phyloP scores from a whole-genome alignment of 805 yeast species.

The Starmerella scarabaei region DNA sequence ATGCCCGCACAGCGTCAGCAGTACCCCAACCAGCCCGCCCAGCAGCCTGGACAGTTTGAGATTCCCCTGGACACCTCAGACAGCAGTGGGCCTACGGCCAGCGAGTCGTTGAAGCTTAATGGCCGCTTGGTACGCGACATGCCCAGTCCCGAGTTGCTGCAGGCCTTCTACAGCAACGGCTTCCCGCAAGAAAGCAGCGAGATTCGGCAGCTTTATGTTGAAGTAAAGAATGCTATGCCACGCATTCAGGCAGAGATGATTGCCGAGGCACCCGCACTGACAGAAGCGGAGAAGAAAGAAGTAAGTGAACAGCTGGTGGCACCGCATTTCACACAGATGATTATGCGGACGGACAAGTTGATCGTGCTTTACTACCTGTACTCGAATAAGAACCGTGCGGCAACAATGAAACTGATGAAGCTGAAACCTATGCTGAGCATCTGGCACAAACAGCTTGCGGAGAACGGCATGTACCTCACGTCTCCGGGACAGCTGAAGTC shows the following conservation, averaged over 20 bases:
- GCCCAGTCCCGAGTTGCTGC: slow-evolving; percentile 12
- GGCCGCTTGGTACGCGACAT: slow-evolving; percentile 12
- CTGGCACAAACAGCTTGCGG: slow-evolving; percentile 54
- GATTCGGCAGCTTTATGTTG: slow-evolving; percentile 52
- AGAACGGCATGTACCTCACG: slow-evolving; percentile 48
- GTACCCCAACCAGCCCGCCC: not conserved
- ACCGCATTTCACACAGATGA: slow-evolving; percentile 38
- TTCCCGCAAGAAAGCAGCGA: slow-evolving; percentile 43
- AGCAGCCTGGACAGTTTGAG: not conserved
- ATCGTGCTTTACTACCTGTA: slow-evolving; percentile 66
- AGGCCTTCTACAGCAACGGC: slow-evolving; percentile 34
- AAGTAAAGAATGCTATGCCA: slow-evolving; percentile 42
- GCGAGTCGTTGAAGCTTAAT: not conserved
- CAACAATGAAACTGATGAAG: slow-evolving; percentile 63
- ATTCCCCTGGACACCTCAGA: not conserved
- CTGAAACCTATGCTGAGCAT: slow-evolving; percentile 67
- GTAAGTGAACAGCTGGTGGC: slow-evolving; percentile 38
- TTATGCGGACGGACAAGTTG: slow-evolving; percentile 52
- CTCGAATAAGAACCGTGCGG: slow-evolving; percentile 54
- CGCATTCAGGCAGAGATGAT: slow-evolving; percentile 44
- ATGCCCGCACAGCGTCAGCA: not conserved
- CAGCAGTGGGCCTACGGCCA: no score
- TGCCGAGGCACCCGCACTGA: slow-evolving; percentile 45
- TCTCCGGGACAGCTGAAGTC: slow-evolving; percentile 60
- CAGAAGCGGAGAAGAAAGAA: slow-evolving; percentile 51